These are phyloP conservation scores for Triticum urartu DNA, from an alignment of 176 grass and related monocot genomes.

Conservation along the genomic window DNA sequence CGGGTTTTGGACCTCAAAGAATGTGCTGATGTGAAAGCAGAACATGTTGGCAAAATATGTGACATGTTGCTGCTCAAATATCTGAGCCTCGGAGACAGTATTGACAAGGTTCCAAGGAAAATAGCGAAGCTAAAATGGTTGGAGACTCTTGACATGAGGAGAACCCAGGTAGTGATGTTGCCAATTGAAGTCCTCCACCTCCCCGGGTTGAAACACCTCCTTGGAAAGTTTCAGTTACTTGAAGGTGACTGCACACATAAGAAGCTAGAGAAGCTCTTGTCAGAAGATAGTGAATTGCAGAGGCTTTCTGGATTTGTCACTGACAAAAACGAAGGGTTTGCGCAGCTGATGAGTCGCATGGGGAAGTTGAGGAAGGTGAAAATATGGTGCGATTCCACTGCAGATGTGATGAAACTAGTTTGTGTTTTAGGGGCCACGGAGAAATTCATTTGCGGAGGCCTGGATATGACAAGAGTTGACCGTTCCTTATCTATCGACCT, in stretches of 20 bases:
- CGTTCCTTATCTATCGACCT: conserved; percentile 4
- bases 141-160: conserved; percentile 14
- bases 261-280: background rate
- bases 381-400: background rate
- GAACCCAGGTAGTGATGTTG: background rate
- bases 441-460: background rate
- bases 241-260: no score
- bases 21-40: background rate
- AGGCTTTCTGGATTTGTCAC: background rate
- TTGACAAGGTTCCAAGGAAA: background rate
- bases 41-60: background rate
- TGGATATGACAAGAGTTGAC: background rate
- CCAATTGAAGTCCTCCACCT: background rate
- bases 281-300: background rate
- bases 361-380: conserved; percentile 4
- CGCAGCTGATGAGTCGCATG: background rate
- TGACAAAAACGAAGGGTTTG: background rate
- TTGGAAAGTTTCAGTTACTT: background rate
- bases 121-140: background rate
- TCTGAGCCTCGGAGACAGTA: background rate
- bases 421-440: background rate
- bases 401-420: background rate
- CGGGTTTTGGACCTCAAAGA: background rate
- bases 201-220: background rate
- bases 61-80: background rate